A percentile compares a stretch with the other conserved stretches of the same genome.
Conservation (phyloP, 345 rosid species). For the Xanthoceras sorbifolium region DNA sequence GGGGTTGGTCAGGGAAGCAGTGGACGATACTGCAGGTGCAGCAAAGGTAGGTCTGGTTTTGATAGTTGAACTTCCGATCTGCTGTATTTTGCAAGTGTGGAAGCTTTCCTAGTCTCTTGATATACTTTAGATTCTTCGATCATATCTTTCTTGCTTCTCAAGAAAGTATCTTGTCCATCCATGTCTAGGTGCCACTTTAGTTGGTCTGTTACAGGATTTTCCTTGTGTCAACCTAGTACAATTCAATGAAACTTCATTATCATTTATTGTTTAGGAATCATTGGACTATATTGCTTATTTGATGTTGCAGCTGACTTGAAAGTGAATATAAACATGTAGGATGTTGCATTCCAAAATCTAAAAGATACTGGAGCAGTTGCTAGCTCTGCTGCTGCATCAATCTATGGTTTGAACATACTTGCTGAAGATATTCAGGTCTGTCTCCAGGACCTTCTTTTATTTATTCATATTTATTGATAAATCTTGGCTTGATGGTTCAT, state of each 20-base stretch:
- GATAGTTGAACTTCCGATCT: not conserved
- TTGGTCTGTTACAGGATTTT: not conserved
- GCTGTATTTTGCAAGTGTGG: not conserved
- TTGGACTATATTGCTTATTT: conserved; percentile 4
- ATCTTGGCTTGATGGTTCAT: conserved; percentile 1
- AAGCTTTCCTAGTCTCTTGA: not conserved
- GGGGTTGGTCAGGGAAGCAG: conserved; percentile 88
- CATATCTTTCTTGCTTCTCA: not conserved
- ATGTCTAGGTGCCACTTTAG: not conserved
- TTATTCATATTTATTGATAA: not conserved
- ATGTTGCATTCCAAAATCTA: conserved; percentile 63
- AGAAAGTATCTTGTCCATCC: not conserved
- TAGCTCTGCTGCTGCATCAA: conserved; percentile 76
- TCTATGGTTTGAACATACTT: conserved; percentile 83
- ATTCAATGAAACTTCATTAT: conserved; percentile 1
- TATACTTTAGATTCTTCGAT: conserved; percentile 3
- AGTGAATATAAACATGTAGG: conserved; percentile 37
- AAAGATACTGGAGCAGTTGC: conserved; percentile 92
- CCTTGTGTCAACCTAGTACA: not conserved
- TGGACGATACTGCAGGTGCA: conserved; percentile 97
- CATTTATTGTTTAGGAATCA: not conserved
- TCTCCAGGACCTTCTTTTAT: conserved; percentile 5
- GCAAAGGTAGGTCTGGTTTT: conserved; percentile 63
- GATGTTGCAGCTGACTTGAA: conserved; percentile 17
- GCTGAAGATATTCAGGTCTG: conserved; percentile 93